Evolutionary conservation across 306 rosid genomes (phyloP).

Genomic region (Gastrolobium villosum): DNA sequence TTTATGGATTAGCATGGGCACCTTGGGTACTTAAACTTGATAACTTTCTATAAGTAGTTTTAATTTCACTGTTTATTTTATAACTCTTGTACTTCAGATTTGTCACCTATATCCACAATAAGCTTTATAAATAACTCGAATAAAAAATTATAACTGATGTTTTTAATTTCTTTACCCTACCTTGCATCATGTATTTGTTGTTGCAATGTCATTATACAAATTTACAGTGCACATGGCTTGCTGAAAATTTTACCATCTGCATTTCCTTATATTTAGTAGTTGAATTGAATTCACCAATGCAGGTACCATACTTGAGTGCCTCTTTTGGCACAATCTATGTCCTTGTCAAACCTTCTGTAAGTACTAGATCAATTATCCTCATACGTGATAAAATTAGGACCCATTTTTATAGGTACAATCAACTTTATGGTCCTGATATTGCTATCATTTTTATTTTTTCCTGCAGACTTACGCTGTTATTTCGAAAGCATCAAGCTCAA

Average conservation of each 20-base stretch:
- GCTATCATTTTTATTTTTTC: constrained; percentile 36
- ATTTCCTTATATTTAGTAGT: constrained; percentile 28
- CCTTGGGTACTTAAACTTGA: constrained; percentile 69
- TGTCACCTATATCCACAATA: constrained; percentile 1
- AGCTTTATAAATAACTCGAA: neutral
- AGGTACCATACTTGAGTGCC: constrained; percentile 86
- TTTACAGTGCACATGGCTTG: constrained; percentile 5
- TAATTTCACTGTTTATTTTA: neutral
- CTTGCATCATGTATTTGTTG: neutral
- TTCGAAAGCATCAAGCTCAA: constrained; percentile 77
- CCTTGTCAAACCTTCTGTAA: constrained; percentile 82
- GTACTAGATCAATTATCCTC: constrained; percentile 43
- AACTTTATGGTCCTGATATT: constrained; percentile 36
- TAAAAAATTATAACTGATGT: neutral
- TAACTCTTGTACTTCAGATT: neutral
- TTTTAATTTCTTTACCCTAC: neutral
- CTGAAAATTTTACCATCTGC: constrained; percentile 2
- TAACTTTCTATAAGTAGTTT: neutral
- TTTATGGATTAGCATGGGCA: constrained; percentile 94
- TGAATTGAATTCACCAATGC: constrained; percentile 42
- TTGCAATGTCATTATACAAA: constrained; percentile 13
- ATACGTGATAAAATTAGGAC: neutral
- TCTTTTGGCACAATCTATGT: constrained; percentile 72
- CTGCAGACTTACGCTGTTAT: constrained; percentile 80
- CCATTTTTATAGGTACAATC: neutral